Evolutionary conservation across 352 stramenopile species (phyloP), one percentile per base, ranked within the genome.

Genomic region (Phytophthora megakarya): DNA sequence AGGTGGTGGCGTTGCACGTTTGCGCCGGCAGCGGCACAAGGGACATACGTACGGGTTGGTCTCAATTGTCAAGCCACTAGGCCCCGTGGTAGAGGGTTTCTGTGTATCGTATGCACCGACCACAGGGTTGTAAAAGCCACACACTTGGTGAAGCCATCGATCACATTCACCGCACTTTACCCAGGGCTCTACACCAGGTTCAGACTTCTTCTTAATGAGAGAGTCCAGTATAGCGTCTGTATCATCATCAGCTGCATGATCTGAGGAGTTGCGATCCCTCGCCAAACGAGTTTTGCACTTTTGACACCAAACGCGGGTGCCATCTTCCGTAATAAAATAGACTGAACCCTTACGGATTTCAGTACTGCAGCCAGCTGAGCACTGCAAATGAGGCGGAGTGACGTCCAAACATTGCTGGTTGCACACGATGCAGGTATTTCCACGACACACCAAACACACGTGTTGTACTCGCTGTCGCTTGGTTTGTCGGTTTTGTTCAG

Each of bases 71-170:
- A 72, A 54, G 15, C 35, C 46, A 22, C 37, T 22, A 43, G 33
- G 11, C 30, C 44, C 54, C n/a, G n/a, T 23, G 12, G 40, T 64
- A 6, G 21, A 19, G 19, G 23, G 11, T 50, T 68, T 67, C 5
- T 65, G 44, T 9, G 54, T 46, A 0, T 59, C 44, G 51, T 95
- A 95, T 13, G 75, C 74, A 11, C 75, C 79, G 3, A 80, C 67
- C 11, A 90, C 78, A 8, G 85, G 75, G 60, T 98, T 98, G 75
- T 96, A 97, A 23, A 99, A 78, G 3, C 82, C 93, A 73, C 96
- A 99, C 7, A 98, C 80, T 62, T 98, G 81, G 58, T 98, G 94
- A 35, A 97, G 74, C 81, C 88, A 96, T 21, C 68, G 71, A 37
- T 69, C 56, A 70, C 94, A 98, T 28, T 81, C 76, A 18, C 60